A percentile compares a stretch with the other conserved stretches of the same genome.
These are phyloP conservation scores for Plasmodium coatneyi DNA, from an alignment of 169 alveolate species.

Conservation along the genomic window DNA sequence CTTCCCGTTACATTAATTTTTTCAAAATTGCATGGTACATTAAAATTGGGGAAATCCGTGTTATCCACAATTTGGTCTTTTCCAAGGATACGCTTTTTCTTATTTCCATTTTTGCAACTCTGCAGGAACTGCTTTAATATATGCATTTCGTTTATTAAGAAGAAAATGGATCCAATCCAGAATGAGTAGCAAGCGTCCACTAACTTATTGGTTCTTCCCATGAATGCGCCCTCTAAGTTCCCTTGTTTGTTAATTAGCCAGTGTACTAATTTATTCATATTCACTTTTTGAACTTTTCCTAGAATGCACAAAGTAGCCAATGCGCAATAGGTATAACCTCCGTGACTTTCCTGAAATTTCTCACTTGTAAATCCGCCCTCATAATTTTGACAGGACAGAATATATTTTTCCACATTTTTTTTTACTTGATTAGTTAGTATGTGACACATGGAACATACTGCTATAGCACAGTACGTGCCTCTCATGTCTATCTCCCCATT, in stretches of 20 bases:
- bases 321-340: constrained; percentile 98
- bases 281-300: constrained; percentile 87
- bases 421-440: constrained; percentile 90
- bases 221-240: constrained; percentile 95
- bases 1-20: constrained; percentile 73
- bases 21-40: constrained; percentile 1
- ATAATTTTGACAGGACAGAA: constrained; percentile 93
- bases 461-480: constrained; percentile 94
- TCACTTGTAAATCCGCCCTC: constrained; percentile 98
- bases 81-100: constrained; percentile 70
- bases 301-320: constrained; percentile 93
- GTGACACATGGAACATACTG: constrained; percentile 91
- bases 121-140: constrained; percentile 39
- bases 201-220: constrained; percentile 97
- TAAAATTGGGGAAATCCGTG: neutral
- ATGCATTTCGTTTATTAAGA: constrained; percentile 82
- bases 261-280: constrained; percentile 86
- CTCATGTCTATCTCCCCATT: constrained; percentile 97
- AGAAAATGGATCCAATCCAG: constrained; percentile 95
- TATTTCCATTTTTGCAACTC: neutral
- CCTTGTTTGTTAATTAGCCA: constrained; percentile 93
- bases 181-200: constrained; percentile 97
- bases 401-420: constrained; percentile 90
- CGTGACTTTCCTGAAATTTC: constrained; percentile 97
- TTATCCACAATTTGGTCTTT: constrained; percentile 69